Evolutionary conservation across 1,139 yeast species (phyloP).

Genomic region (Yamadazyma atmosphaerica): DNA sequence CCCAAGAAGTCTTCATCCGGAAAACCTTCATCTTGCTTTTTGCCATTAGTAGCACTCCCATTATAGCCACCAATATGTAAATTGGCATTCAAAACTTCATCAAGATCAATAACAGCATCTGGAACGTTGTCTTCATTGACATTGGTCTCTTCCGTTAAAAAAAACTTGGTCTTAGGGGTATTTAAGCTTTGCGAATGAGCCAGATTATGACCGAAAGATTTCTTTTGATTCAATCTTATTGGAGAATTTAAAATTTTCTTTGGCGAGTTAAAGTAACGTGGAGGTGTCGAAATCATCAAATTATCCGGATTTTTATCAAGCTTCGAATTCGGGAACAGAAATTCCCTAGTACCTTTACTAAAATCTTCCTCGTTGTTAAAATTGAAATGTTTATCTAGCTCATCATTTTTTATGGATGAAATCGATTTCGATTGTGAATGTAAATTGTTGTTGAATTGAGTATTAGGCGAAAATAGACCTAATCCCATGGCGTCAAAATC

Average conservation of each 20-base stretch:
- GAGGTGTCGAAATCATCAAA: conserved; percentile 17
- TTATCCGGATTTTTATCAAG: conserved; percentile 2
- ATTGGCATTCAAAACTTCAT: conserved; percentile 52
- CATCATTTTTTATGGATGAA: conserved; percentile 14
- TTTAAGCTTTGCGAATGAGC: conserved; percentile 1
- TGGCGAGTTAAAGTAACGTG: conserved; percentile 14
- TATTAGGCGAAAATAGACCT: conserved; percentile 36
- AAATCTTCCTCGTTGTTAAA: conserved; percentile 42
- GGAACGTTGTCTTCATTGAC: conserved; percentile 46
- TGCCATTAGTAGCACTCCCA: conserved; percentile 25
- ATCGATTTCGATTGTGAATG: conserved; percentile 7
- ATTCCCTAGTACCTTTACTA: conserved; percentile 24
- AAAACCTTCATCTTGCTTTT: conserved; percentile 37
- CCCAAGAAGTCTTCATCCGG: conserved; percentile 34
- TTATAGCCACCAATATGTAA: conserved; percentile 27
- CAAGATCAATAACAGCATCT: conserved; percentile 64
- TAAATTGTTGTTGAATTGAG: conserved; percentile 8
- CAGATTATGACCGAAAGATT: conserved; percentile 13
- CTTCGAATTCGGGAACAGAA: conserved; percentile 32
- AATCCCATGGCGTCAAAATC: conserved; percentile 58
- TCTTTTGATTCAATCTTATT: conserved; percentile 28
- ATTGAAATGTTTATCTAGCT: conserved; percentile 24
- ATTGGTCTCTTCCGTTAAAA: conserved; percentile 35
- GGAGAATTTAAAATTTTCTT: conserved; percentile 34
- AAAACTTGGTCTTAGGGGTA: conserved; percentile 26